These are phyloP conservation scores for Trichopus zeylanicus DNA, from an alignment of 116 monocot genomes.

Conservation along the genomic window DNA sequence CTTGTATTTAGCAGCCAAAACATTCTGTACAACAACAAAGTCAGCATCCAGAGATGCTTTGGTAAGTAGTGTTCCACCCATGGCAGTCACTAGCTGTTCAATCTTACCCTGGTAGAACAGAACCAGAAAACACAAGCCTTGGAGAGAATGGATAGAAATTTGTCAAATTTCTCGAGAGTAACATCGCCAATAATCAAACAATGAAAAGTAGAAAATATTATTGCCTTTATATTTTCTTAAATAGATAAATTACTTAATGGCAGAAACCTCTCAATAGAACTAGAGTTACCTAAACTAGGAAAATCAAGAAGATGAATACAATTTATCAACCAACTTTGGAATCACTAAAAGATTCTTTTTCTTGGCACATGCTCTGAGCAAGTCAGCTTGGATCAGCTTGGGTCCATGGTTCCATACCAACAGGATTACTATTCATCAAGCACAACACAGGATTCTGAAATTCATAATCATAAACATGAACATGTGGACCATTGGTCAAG, in stretches of 20 bases:
- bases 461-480: neutral
- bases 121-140: neutral
- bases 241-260: no score
- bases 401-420: neutral
- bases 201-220: no score
- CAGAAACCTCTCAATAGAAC: no score
- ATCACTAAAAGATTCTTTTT: no score
- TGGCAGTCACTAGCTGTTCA: conserved; percentile 61
- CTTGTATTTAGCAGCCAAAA: conserved; percentile 84
- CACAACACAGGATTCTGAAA: neutral
- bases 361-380: no score
- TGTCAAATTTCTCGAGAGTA: neutral
- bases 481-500: neutral
- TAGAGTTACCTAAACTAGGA: no score
- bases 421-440: neutral
- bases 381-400: no score
- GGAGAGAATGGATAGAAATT: neutral
- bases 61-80: conserved; percentile 66
- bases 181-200: neutral
- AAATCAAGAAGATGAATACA: no score
- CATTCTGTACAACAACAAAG: conserved; percentile 89
- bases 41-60: conserved; percentile 60
- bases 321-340: no score
- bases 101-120: conserved; percentile 45
- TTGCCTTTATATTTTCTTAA: no score